Percentiles rank a stretch among this genome's conserved stretches.
phyloP scores from a whole-genome alignment of 305 asterid genomes.

The Petunia hybrid region DNA sequence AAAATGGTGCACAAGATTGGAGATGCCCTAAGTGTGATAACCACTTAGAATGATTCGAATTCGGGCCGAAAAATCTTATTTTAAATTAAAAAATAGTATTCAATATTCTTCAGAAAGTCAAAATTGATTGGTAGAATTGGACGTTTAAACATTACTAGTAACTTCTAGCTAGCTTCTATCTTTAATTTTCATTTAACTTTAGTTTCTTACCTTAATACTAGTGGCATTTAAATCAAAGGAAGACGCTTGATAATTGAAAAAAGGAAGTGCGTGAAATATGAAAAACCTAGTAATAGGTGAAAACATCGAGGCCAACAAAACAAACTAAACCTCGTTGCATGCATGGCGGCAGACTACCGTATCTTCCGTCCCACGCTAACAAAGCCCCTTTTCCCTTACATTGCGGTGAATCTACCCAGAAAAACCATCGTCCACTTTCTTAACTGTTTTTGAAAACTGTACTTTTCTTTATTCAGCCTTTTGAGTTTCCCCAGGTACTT shows the following conservation, averaged over 20 bases:
- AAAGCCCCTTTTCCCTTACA: constrained; percentile 35
- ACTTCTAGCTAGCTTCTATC: too few relatives aligned
- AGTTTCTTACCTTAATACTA: too few relatives aligned
- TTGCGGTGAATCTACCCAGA: constrained; percentile 33
- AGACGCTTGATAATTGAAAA: neutral
- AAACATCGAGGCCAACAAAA: constrained; percentile 23
- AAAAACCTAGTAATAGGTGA: neutral
- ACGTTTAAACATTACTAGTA: too few relatives aligned
- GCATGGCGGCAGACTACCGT: constrained; percentile 72
- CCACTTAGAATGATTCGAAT: too few relatives aligned
- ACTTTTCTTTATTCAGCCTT: constrained; percentile 26
- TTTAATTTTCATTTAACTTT: too few relatives aligned
- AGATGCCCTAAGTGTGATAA: too few relatives aligned
- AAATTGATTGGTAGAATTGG: too few relatives aligned
- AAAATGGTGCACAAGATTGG: too few relatives aligned
- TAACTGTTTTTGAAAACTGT: constrained; percentile 37
- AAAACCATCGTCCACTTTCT: constrained; percentile 40
- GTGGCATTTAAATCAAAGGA: too few relatives aligned
- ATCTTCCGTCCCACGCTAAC: constrained; percentile 44
- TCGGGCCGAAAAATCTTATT: too few relatives aligned
- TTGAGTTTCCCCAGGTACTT: constrained; percentile 52
- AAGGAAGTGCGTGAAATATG: neutral
- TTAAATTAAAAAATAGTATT: too few relatives aligned
- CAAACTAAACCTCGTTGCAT: constrained; percentile 52
- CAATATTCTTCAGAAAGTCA: too few relatives aligned